phyloP scores from a whole-genome alignment of 306 rosid species.

The Glycine latifolia region DNA sequence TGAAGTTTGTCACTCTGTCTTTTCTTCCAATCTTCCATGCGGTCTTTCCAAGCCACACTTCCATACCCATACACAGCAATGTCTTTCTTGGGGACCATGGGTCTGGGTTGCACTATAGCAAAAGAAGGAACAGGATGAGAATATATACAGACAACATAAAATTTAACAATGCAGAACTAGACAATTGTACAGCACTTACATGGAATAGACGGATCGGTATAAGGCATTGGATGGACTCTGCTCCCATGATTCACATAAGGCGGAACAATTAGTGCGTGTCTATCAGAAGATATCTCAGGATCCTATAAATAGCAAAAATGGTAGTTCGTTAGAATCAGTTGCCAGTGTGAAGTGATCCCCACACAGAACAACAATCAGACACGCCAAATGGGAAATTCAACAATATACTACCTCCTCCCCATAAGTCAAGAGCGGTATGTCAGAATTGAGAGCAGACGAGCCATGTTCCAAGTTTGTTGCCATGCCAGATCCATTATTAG shows the following conservation, averaged over 20 bases:
- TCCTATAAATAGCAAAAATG: slow-evolving; percentile 58
- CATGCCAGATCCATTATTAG: slow-evolving; percentile 60
- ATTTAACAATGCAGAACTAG: slow-evolving; percentile 13
- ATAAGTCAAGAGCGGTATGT: slow-evolving; percentile 84
- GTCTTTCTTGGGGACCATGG: slow-evolving; percentile 96
- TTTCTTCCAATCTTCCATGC: slow-evolving; percentile 97
- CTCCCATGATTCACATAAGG: slow-evolving; percentile 75
- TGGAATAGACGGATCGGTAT: slow-evolving; percentile 69
- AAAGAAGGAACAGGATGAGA: slow-evolving; percentile 32
- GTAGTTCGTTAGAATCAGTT: slow-evolving; percentile 2
- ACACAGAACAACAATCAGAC: slow-evolving; percentile 11
- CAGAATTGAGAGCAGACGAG: slow-evolving; percentile 74
- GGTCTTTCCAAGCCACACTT: slow-evolving; percentile 95
- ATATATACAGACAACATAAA: slow-evolving; percentile 31
- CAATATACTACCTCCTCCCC: slow-evolving; percentile 92
- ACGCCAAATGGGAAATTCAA: slow-evolving; percentile 17
- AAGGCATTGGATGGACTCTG: slow-evolving; percentile 77
- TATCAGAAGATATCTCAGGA: slow-evolving; percentile 82
- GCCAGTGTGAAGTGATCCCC: background rate
- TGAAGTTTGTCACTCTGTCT: slow-evolving; percentile 90
- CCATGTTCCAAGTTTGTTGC: slow-evolving; percentile 62
- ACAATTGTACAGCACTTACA: slow-evolving; percentile 54
- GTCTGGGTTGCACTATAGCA: slow-evolving; percentile 84
- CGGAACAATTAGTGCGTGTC: slow-evolving; percentile 88
- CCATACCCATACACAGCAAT: slow-evolving; percentile 96